These are phyloP conservation scores for Neurospora discreta DNA, from an alignment of 495 filamentous ascomycete species.

Conservation along the genomic window DNA sequence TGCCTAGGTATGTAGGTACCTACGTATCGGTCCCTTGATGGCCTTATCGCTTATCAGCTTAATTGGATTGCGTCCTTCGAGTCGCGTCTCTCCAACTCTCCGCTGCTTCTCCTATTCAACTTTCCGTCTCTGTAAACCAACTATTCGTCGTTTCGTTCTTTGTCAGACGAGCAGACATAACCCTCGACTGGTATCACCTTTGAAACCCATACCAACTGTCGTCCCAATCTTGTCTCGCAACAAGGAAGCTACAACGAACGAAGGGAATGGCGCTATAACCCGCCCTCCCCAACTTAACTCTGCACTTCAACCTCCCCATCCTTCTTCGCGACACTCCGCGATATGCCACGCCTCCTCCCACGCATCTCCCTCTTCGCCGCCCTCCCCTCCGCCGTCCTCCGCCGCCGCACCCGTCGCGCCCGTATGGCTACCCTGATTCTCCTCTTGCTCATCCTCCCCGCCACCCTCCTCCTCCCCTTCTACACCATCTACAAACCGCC, in stretches of 20 bases:
- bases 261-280: not conserved
- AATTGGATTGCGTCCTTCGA: not conserved
- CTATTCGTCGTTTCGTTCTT: not conserved
- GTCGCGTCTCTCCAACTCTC: not conserved
- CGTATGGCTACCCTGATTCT: conserved; percentile 46
- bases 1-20: no score
- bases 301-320: not conserved
- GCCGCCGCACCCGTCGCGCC: conserved; percentile 42
- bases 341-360: conserved; percentile 19
- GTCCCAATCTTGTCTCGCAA: no score
- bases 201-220: no score
- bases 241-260: not conserved
- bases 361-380: conserved; percentile 27
- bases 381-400: conserved; percentile 39
- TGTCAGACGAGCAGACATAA: no score
- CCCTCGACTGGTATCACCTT: no score
- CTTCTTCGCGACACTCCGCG: not conserved
- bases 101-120: not conserved
- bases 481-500: conserved; percentile 69
- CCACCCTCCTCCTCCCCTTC: conserved; percentile 43
- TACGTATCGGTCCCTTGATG: not conserved
- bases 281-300: not conserved
- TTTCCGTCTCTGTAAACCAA: not conserved
- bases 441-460: conserved; percentile 31
- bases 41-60: not conserved